Percentiles rank a stretch among this genome's conserved stretches.
These are phyloP conservation scores for Malus hybrid DNA, from an alignment of 331 rosid species.

Conservation along the genomic window DNA sequence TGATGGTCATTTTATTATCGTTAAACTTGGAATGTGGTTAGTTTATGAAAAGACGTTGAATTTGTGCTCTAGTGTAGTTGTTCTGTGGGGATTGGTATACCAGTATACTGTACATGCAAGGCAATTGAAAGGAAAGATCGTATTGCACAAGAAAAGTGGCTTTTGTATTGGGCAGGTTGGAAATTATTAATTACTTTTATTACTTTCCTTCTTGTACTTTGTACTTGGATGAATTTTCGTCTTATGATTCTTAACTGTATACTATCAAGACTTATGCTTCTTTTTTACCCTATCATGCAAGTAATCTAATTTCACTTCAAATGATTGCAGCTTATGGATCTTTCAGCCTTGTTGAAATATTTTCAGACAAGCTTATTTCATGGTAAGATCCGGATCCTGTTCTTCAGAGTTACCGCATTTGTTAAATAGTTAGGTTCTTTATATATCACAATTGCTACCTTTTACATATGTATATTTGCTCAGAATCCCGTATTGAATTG, in stretches of 20 bases:
- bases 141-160: slow-evolving; percentile 66
- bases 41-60: background rate
- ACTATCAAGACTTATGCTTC: background rate
- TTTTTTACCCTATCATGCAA: background rate
- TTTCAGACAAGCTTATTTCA: slow-evolving; percentile 76
- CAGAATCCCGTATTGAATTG: background rate
- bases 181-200: background rate
- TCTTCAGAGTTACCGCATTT: background rate
- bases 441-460: background rate
- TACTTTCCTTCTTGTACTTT: background rate
- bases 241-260: background rate
- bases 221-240: background rate
- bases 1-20: background rate
- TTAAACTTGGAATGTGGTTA: background rate
- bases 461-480: background rate
- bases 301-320: background rate
- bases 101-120: slow-evolving; percentile 83
- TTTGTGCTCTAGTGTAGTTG: slow-evolving; percentile 43
- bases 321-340: slow-evolving; percentile 77
- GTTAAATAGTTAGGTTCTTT: background rate
- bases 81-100: slow-evolving; percentile 75
- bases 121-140: slow-evolving; percentile 77
- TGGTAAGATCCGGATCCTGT: slow-evolving; percentile 43
- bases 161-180: slow-evolving; percentile 90
- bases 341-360: slow-evolving; percentile 76